Evolutionary conservation across 495 filamentous ascomycete genomes (phyloP).

Genomic region (Antarctomyces pellizariae): DNA sequence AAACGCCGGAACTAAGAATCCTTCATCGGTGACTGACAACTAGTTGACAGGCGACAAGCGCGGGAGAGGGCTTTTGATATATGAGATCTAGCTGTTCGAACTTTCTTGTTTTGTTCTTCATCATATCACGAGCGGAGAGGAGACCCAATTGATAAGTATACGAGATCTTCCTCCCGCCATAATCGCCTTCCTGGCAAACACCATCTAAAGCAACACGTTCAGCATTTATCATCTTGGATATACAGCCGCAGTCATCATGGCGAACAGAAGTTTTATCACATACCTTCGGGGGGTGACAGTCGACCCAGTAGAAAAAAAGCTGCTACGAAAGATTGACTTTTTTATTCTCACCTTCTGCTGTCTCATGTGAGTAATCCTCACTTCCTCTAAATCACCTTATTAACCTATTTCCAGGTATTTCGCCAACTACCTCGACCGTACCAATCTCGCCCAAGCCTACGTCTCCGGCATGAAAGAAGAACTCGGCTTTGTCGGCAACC

Average conservation of each 20-base stretch:
- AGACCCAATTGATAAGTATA: no score
- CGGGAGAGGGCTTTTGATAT: no score
- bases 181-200: no score
- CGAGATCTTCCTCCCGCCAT: no score
- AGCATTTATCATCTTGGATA: no score
- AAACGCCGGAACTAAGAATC: no score
- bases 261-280: conserved; percentile 4
- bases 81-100: no score
- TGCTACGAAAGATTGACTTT: conserved; percentile 32
- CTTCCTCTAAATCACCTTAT: conserved; percentile 5
- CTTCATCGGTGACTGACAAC: no score
- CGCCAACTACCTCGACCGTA: conserved; percentile 23
- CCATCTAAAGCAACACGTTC: no score
- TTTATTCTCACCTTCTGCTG: conserved; percentile 45
- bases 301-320: conserved; percentile 18
- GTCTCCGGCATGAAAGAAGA: conserved; percentile 44
- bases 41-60: no score
- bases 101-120: no score
- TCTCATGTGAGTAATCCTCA: conserved; percentile 24
- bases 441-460: conserved; percentile 38
- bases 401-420: conserved; percentile 7
- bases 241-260: conserved; percentile 6
- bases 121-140: no score
- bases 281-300: conserved; percentile 8
- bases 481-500: conserved; percentile 28